Conservation (phyloP, 176 grass and related monocot species). For the Aegilops bicornis region DNA sequence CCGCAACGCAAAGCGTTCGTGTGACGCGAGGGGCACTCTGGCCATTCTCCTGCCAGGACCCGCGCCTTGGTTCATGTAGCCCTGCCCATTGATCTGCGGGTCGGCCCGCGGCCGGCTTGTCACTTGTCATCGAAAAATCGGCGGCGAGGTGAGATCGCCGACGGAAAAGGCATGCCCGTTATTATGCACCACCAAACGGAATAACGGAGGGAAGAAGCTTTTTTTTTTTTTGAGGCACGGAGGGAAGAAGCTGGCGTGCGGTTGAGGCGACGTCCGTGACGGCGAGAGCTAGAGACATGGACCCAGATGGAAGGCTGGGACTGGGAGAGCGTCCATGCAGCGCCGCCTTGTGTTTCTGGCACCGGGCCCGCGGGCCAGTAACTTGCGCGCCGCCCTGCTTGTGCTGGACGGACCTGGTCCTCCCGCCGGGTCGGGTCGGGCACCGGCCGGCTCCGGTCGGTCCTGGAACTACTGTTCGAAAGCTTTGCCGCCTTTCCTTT, state of each 20-base stretch:
- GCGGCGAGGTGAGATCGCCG: neutral
- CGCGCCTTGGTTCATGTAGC: no score
- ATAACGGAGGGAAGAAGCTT: neutral
- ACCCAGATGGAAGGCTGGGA: neutral
- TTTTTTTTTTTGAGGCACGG: no score
- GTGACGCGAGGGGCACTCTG: no score
- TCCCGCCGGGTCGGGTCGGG: neutral
- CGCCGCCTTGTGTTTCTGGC: neutral
- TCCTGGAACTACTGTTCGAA: no score
- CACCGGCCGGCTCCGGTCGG: no score
- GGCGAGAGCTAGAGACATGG: neutral
- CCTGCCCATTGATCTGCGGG: no score
- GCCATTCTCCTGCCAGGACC: no score
- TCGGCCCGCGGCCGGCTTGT: no score
- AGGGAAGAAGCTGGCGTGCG: neutral
- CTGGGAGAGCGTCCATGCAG: conserved; percentile 14
- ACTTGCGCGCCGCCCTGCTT: neutral
- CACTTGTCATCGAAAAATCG: neutral
- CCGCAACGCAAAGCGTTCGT: no score
- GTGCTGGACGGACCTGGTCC: neutral
- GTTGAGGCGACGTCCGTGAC: conserved; percentile 26
- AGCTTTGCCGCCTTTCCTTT: no score
- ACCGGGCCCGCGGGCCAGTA: neutral
- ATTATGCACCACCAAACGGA: conserved; percentile 15
- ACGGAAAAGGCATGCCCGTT: neutral